Evolutionary conservation across 768 basidiomycete species (phyloP), one percentile per base, ranked within the genome.

Genomic region (Fomitopsis pulvina): DNA sequence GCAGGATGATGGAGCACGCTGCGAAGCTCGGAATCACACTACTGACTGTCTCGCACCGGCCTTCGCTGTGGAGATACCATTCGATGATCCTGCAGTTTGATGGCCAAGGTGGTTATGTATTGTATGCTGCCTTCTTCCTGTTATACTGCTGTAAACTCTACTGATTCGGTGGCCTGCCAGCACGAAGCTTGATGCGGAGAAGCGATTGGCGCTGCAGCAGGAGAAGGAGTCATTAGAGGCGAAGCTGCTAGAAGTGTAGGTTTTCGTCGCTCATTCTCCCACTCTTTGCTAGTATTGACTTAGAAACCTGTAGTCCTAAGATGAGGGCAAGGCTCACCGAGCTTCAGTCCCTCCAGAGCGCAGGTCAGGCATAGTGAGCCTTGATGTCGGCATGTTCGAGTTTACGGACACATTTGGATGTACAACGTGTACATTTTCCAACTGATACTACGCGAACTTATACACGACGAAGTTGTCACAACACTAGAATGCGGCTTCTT

Each of bases 91-190:
- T 95, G 54, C 89, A 94, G 61, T 92, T 90, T 61, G 91, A 97
- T 59, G 95, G 95, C 6, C 85, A 90, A 66, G 95, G 95, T 28
- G 90, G 90, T 53, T 97, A 97, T 68, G 80, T 93, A 18, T 99
- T 97, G 92, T 92, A 59, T 53, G 90, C 77, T 43, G 9, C 43
- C 29, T 14, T n/a, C 7, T 7, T 30, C 29, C 29, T 8, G 29
- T 7, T 7, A 7, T 30, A 30, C 29, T 30, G 8, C 20, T 45
- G 37, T 41, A 32, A 21, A 34, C 26, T 30, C 7, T 47, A 27
- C 29, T 54, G 21, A 48, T 47, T 21, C 5, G 28, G 18, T 38
- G 16, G 18, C 37, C 50, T 52, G 37, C 9, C 59, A 94, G 92
- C 67, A 92, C 91, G 21, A 83, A 87, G 61, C 72, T 98, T 29